These are phyloP conservation scores for Cyclostephanos invisitatus DNA, from an alignment of 108 stramenopile species.

Conservation along the genomic window DNA sequence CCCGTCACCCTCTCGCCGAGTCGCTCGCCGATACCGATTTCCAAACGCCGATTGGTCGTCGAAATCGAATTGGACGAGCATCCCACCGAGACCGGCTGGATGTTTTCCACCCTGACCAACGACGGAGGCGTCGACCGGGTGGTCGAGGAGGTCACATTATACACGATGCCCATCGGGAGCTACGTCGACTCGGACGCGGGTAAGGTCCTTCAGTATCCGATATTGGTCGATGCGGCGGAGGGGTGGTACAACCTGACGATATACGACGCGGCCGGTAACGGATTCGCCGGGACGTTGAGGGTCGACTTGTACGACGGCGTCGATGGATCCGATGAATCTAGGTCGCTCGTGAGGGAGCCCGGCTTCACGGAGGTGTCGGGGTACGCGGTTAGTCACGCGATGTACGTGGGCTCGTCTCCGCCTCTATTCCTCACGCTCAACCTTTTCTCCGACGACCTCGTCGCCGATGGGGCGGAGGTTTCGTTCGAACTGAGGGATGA, in stretches of 20 bases:
- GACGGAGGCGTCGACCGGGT: neutral
- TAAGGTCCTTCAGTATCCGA: constrained; percentile 12
- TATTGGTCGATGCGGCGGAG: constrained; percentile 22
- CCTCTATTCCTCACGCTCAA: constrained; percentile 19
- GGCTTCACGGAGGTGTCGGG: constrained; percentile 35
- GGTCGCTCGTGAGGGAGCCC: constrained; percentile 22
- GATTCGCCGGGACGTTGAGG: constrained; percentile 27
- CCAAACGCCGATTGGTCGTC: constrained; percentile 40
- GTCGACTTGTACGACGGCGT: constrained; percentile 13
- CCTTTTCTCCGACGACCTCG: constrained; percentile 21
- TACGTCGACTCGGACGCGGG: constrained; percentile 16
- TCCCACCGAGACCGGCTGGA: constrained; percentile 41
- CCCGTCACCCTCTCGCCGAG: constrained; percentile 21
- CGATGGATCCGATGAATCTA: constrained; percentile 1
- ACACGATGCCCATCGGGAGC: constrained; percentile 15
- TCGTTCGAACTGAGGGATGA: constrained; percentile 36
- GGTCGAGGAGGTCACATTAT: constrained; percentile 37
- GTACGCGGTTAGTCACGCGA: constrained; percentile 26
- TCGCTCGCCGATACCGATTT: constrained; percentile 33
- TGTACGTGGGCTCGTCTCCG: constrained; percentile 37
- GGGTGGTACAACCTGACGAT: constrained; percentile 35
- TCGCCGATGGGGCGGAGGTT: constrained; percentile 13
- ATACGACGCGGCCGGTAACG: constrained; percentile 30
- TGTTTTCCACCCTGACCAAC: constrained; percentile 14
- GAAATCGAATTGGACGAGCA: constrained; percentile 22